These are phyloP conservation scores for Curvularia verruculosa DNA, from an alignment of 2,329 filamentous ascomycete genomes.

Conservation along the genomic window DNA sequence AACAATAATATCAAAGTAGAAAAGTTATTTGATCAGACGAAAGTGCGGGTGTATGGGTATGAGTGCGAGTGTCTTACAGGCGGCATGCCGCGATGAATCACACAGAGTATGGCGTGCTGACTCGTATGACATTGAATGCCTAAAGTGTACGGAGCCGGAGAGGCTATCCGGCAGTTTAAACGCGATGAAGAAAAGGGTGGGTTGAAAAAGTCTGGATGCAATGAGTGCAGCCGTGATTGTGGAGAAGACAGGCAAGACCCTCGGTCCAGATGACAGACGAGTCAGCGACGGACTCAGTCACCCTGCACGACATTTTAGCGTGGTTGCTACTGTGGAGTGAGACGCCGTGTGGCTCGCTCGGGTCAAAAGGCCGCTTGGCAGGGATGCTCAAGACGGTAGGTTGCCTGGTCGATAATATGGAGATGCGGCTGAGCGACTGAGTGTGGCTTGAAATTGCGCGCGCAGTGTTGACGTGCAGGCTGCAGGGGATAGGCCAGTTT, in stretches of 20 bases:
- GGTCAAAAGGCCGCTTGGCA: slow-evolving; percentile 22
- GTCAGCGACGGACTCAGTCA: slow-evolving; percentile 24
- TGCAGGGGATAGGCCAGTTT: slow-evolving; percentile 2
- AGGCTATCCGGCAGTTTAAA: slow-evolving; percentile 8
- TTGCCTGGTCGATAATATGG: slow-evolving; percentile 10
- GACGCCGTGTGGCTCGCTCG: slow-evolving; percentile 23
- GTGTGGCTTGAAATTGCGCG: not conserved
- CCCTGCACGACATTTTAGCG: slow-evolving; percentile 36
- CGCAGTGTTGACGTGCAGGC: slow-evolving; percentile 13
- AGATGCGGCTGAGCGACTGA: slow-evolving; percentile 5
- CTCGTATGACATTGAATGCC: slow-evolving; percentile 13
- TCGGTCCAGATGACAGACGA: slow-evolving; percentile 14
- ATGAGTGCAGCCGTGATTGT: slow-evolving; percentile 19
- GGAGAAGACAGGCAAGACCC: slow-evolving; percentile 29
- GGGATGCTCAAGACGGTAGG: slow-evolving; percentile 14
- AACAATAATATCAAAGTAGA: too few relatives aligned
- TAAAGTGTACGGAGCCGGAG: slow-evolving; percentile 9
- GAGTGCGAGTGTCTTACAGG: not conserved
- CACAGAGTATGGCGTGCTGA: slow-evolving; percentile 3
- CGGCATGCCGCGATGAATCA: not conserved
- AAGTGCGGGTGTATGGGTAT: not conserved
- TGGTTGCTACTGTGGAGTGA: slow-evolving; percentile 23
- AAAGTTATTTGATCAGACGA: not conserved
- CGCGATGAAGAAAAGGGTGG: slow-evolving; percentile 19
- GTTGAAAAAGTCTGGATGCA: slow-evolving; percentile 23